Percentiles rank a stretch among this genome's conserved stretches.
Conservation (phyloP, 2,329 filamentous ascomycete genomes). For the Claviceps maximensis region DNA sequence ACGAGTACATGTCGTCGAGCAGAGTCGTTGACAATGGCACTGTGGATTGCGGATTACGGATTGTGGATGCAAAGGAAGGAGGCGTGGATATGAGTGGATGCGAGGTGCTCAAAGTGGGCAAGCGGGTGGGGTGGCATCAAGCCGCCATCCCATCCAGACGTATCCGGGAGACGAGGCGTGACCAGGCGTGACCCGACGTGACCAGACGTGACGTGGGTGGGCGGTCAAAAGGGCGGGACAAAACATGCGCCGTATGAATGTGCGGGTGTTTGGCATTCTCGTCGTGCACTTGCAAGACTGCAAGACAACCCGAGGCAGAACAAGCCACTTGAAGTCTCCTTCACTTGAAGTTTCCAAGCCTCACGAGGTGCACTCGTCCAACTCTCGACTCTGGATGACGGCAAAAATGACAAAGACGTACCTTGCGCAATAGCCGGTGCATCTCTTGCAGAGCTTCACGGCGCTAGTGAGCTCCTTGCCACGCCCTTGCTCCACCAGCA, state of each 20-base stretch:
- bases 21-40: conserved; percentile 3
- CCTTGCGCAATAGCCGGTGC: conserved; percentile 80
- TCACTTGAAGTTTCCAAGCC: no score
- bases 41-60: neutral
- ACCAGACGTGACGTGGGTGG: neutral
- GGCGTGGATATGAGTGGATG: conserved; percentile 1
- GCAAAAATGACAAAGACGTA: conserved; percentile 28
- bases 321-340: no score
- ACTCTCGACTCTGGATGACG: no score
- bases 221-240: neutral
- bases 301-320: no score
- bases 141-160: conserved; percentile 2
- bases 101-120: conserved; percentile 6
- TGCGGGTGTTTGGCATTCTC: no score
- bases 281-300: no score
- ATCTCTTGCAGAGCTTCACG: conserved; percentile 92
- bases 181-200: no score
- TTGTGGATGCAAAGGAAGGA: conserved; percentile 10
- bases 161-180: conserved; percentile 1
- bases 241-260: neutral
- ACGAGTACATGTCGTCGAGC: conserved; percentile 3
- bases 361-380: no score
- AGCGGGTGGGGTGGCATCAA: conserved; percentile 1
- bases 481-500: conserved; percentile 84
- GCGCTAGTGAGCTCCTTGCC: conserved; percentile 92